phyloP scores from a whole-genome alignment of 2,329 filamentous ascomycete genomes.

The Colletotrichum sp. region DNA sequence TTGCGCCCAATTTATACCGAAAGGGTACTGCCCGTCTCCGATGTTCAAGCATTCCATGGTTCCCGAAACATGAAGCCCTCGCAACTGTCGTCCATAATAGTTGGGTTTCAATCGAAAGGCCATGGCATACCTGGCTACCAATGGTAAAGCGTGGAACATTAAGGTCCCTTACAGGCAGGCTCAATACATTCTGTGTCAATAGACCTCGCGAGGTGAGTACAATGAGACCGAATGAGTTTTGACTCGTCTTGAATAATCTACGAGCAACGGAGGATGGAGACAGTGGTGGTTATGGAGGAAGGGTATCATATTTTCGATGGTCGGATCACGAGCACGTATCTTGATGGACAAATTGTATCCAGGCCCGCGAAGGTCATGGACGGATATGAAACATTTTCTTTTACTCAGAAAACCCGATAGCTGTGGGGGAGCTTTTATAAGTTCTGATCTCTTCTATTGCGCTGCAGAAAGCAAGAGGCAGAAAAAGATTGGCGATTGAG shows the following conservation, averaged over 20 bases:
- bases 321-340: background rate
- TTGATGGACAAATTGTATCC: accelerated
- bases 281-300: background rate
- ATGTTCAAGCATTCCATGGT: background rate
- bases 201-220: no score
- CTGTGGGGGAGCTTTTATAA: background rate
- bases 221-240: background rate
- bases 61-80: background rate
- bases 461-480: background rate
- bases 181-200: no score
- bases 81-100: background rate
- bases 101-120: background rate
- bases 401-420: background rate
- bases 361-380: no score
- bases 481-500: accelerated
- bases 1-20: no score
- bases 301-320: accelerated
- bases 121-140: no score
- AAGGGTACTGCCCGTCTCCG: background rate
- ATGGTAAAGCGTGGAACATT: no score
- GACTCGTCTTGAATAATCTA: background rate
- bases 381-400: accelerated
- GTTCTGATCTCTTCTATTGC: accelerated
- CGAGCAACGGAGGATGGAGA: background rate
- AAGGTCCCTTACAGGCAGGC: no score